These are phyloP conservation scores for Calonectria pseudoturangicola DNA, from an alignment of 2,329 filamentous ascomycete genomes.

Conservation along the genomic window DNA sequence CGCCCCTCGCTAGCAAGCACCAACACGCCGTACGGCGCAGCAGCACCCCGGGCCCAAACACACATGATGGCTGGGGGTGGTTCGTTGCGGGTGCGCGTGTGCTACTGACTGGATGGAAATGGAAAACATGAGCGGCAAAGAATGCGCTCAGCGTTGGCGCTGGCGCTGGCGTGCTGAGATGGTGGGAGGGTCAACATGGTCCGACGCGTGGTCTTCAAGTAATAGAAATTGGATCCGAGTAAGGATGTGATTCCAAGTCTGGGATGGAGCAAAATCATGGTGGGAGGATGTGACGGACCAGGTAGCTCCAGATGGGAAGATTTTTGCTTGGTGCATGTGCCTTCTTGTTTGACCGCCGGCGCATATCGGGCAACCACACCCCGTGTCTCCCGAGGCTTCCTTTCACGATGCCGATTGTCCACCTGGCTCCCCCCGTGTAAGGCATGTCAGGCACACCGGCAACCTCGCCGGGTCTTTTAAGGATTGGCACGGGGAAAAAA, in stretches of 20 bases:
- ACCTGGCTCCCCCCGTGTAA: constrained; percentile 9
- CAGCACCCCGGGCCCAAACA: constrained; percentile 22
- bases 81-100: constrained; percentile 21
- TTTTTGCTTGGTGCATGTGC: constrained; percentile 12
- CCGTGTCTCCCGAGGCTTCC: constrained; percentile 25
- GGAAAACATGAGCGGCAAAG: constrained; percentile 30
- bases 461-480: neutral
- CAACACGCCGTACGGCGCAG: constrained; percentile 10
- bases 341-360: constrained; percentile 39
- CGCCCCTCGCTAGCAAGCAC: constrained; percentile 16
- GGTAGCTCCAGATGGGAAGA: constrained; percentile 28
- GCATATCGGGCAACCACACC: constrained; percentile 34
- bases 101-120: constrained; percentile 8
- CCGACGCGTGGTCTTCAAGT: constrained; percentile 36
- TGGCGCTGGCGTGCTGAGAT: constrained; percentile 23
- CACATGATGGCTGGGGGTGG: constrained; percentile 33
- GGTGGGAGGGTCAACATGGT: constrained; percentile 40
- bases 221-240: constrained; percentile 39
- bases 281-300: constrained; percentile 35
- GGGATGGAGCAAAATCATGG: constrained; percentile 33
- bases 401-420: constrained; percentile 38
- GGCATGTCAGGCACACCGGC: constrained; percentile 17
- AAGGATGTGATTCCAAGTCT: constrained; percentile 34
- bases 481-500: neutral
- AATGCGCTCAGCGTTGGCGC: constrained; percentile 13